Conservation (phyloP, 805 yeast genomes). For the Kodamaea restingae region DNA sequence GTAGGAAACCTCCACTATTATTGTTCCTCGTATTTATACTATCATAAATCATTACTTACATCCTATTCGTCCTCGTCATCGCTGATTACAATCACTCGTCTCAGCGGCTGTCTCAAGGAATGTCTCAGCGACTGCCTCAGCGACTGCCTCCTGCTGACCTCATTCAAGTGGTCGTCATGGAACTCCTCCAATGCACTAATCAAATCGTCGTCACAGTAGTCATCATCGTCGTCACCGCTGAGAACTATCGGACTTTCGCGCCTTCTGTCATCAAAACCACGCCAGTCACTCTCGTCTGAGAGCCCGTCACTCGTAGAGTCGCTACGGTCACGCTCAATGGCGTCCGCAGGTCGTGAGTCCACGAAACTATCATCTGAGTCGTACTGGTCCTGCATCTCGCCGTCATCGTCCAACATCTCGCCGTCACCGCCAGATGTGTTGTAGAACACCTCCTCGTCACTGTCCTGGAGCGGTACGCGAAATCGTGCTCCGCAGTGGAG, state of each 20-base stretch:
- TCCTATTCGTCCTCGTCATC: slow-evolving; percentile 17
- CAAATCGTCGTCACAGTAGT: slow-evolving; percentile 16
- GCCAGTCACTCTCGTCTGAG: slow-evolving; percentile 14
- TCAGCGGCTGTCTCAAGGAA: too few species aligned
- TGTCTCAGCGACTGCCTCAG: slow-evolving; percentile 13
- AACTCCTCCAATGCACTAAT: slow-evolving; percentile 25
- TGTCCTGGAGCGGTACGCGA: slow-evolving; percentile 33
- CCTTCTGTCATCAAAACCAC: slow-evolving; percentile 15
- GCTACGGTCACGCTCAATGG: slow-evolving; percentile 19
- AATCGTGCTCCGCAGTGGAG: slow-evolving; percentile 63
- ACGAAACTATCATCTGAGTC: slow-evolving; percentile 34
- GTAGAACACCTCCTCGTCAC: slow-evolving; percentile 27
- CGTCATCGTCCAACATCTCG: slow-evolving; percentile 18
- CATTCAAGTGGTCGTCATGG: slow-evolving; percentile 16
- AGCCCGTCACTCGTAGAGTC: slow-evolving; percentile 14
- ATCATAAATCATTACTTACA: background rate
- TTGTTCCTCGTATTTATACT: background rate
- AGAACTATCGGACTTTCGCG: slow-evolving; percentile 13
- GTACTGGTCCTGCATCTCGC: slow-evolving; percentile 21
- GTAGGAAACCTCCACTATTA: too few species aligned
- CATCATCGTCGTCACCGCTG: slow-evolving; percentile 14
- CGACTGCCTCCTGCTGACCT: too few species aligned
- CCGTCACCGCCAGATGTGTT: slow-evolving; percentile 5
- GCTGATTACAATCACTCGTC: slow-evolving; percentile 16
- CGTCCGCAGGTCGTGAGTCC: slow-evolving; percentile 22